phyloP scores from a whole-genome alignment of 176 grass and related monocot genomes.

The Aegilops speltoides region DNA sequence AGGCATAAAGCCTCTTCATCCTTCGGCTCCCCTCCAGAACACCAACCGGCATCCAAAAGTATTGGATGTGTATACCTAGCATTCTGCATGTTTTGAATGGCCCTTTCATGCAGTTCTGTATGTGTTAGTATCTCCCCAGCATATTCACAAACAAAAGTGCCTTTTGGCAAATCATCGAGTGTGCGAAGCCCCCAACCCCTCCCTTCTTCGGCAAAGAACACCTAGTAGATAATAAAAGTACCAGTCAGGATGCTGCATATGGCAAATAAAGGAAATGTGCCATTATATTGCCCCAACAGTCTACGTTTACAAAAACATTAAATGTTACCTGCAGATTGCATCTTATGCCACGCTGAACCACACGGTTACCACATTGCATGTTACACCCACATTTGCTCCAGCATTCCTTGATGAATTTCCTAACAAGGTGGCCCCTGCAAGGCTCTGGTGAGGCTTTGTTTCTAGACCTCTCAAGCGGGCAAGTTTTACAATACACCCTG shows the following conservation, averaged over 20 bases:
- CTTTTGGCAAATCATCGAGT: constrained; percentile 64
- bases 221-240: constrained; percentile 39
- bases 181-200: constrained; percentile 64
- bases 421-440: constrained; percentile 55
- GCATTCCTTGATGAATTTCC: constrained; percentile 73
- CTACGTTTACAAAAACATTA: background rate
- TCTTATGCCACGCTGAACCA: constrained; percentile 65
- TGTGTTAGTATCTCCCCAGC: constrained; percentile 68
- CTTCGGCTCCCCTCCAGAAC: constrained; percentile 32
- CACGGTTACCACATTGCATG: constrained; percentile 64
- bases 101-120: constrained; percentile 55
- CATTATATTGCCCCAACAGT: background rate
- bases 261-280: background rate
- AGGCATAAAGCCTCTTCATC: constrained; percentile 63
- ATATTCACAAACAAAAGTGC: constrained; percentile 71
- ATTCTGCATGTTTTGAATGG: constrained; percentile 22
- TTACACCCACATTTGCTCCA: constrained; percentile 75
- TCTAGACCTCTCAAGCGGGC: constrained; percentile 49
- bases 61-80: constrained; percentile 45
- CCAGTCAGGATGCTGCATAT: background rate
- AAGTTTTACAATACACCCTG: constrained; percentile 51
- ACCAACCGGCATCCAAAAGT: constrained; percentile 70
- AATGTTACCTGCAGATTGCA: constrained; percentile 53
- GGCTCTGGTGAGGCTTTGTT: constrained; percentile 26
- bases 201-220: constrained; percentile 54